Percentiles rank a stretch among this genome's conserved stretches.
phyloP scores from a whole-genome alignment of 2,329 filamentous ascomycete species.

The Colletotrichum shisoi region DNA sequence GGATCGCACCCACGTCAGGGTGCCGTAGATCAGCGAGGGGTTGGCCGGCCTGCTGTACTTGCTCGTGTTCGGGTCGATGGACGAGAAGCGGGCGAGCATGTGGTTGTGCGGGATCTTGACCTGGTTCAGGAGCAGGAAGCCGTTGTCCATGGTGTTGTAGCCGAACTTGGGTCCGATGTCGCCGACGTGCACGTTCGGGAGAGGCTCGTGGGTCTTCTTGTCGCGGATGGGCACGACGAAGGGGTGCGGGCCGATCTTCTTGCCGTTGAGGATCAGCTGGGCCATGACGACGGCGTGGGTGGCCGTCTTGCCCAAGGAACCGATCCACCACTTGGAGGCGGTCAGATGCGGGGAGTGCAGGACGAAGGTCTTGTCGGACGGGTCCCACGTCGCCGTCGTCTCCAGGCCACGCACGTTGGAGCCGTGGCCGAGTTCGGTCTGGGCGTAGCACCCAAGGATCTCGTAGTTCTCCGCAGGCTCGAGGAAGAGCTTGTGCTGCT shows the following conservation, averaged over 20 bases:
- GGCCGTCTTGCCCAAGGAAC: slow-evolving; percentile 76
- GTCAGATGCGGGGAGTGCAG: slow-evolving; percentile 78
- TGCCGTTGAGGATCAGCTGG: slow-evolving; percentile 73
- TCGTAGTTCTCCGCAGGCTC: slow-evolving; percentile 73
- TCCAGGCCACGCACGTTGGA: slow-evolving; percentile 78
- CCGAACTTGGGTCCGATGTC: slow-evolving; percentile 84
- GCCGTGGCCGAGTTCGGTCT: slow-evolving; percentile 81
- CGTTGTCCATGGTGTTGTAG: slow-evolving; percentile 84
- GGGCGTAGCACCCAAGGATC: slow-evolving; percentile 80
- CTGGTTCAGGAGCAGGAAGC: slow-evolving; percentile 79
- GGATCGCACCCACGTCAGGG: slow-evolving; percentile 77
- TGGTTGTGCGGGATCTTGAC: slow-evolving; percentile 77
- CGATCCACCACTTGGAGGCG: slow-evolving; percentile 86
- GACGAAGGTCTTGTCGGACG: slow-evolving; percentile 75
- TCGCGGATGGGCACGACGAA: slow-evolving; percentile 80
- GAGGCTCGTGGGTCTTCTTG: slow-evolving; percentile 71
- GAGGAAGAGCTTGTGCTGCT: slow-evolving; percentile 77
- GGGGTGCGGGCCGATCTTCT: slow-evolving; percentile 75
- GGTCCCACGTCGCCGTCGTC: slow-evolving; percentile 77
- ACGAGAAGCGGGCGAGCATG: slow-evolving; percentile 57
- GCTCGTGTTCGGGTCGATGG: slow-evolving; percentile 71
- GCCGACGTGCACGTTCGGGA: slow-evolving; percentile 75
- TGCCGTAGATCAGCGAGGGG: slow-evolving; percentile 75
- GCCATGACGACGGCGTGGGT: slow-evolving; percentile 83
- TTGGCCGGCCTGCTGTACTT: slow-evolving; percentile 73